Conservation (phyloP, 257 asterid genomes). For the Ajuga chamaepitys region DNA sequence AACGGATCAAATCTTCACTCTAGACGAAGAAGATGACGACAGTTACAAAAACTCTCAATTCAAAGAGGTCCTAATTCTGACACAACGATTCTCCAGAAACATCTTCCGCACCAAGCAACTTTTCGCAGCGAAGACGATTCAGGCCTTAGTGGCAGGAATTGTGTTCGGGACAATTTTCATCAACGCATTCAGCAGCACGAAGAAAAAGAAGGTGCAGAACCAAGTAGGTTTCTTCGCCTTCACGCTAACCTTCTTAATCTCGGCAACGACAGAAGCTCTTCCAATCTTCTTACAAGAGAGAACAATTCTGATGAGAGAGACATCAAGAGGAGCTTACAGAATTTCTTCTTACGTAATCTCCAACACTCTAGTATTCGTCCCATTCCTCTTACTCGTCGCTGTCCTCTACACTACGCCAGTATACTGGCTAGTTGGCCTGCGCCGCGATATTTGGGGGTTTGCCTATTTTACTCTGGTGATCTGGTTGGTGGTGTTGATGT, state of each 20-base stretch:
- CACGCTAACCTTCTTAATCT: constrained; percentile 56
- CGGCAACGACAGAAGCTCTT: constrained; percentile 84
- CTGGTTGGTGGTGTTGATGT: constrained; percentile 52
- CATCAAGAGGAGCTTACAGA: constrained; percentile 71
- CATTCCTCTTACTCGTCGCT: constrained; percentile 54
- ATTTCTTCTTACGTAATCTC: constrained; percentile 60
- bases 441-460: constrained; percentile 30
- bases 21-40: background rate
- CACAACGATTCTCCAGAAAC: constrained; percentile 52
- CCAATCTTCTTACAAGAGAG: constrained; percentile 75
- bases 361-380: constrained; percentile 58
- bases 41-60: constrained; percentile 37
- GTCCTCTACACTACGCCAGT: constrained; percentile 50
- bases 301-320: constrained; percentile 53
- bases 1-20: background rate
- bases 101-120: constrained; percentile 63
- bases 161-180: constrained; percentile 57
- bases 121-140: constrained; percentile 44
- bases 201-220: constrained; percentile 35
- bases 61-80: constrained; percentile 43
- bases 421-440: constrained; percentile 68
- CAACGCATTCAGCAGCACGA: constrained; percentile 24
- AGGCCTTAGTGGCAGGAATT: constrained; percentile 57
- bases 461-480: constrained; percentile 49
- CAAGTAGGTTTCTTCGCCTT: constrained; percentile 77